These are phyloP conservation scores for Mycena latifolia DNA, from an alignment of 768 basidiomycete genomes.

Conservation along the genomic window DNA sequence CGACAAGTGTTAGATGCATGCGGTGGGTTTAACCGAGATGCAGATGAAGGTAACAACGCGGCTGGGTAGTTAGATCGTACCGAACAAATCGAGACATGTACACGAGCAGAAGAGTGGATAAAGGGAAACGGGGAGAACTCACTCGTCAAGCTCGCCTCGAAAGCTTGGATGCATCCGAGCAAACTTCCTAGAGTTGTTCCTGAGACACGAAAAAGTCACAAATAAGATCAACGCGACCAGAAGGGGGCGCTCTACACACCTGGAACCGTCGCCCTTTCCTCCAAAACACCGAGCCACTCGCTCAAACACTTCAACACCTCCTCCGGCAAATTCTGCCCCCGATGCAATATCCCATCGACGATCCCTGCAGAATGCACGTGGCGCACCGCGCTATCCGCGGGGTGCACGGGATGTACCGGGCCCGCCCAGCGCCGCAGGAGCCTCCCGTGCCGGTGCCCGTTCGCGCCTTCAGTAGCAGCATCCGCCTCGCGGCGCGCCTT, in stretches of 20 bases:
- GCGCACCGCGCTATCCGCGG: constrained; percentile 9
- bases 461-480: neutral
- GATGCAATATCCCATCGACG: constrained; percentile 27
- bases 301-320: constrained; percentile 67
- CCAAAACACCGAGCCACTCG: constrained; percentile 69
- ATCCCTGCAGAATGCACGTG: constrained; percentile 1
- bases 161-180: constrained; percentile 62
- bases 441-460: neutral
- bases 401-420: constrained; percentile 46
- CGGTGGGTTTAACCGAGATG: no score
- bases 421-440: constrained; percentile 45
- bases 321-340: constrained; percentile 69
- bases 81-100: no score
- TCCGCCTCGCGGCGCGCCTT: neutral
- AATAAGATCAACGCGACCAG: no score
- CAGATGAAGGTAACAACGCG: no score
- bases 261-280: constrained; percentile 68
- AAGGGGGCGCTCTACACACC: no score
- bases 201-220: neutral
- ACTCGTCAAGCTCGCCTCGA: constrained; percentile 66
- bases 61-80: no score
- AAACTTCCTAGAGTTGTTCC: constrained; percentile 45
- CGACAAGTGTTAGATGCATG: neutral
- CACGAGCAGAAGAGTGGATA: no score
- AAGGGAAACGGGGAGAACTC: constrained; percentile 17